These are phyloP conservation scores for Eucalyptus cloeziana DNA, from an alignment of 345 rosid species.

Conservation along the genomic window DNA sequence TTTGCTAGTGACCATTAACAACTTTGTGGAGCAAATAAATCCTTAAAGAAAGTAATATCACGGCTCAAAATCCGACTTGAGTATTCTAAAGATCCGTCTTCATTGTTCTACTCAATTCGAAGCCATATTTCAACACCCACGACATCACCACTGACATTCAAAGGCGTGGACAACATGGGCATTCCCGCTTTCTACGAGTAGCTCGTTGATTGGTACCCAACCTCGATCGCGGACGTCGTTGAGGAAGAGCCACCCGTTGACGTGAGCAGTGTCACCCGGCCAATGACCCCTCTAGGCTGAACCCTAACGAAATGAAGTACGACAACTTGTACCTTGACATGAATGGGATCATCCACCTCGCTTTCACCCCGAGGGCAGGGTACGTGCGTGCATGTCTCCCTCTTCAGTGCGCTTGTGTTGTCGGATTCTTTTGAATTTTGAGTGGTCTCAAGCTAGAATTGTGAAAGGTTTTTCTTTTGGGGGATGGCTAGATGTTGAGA, in stretches of 20 bases:
- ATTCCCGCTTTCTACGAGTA: conserved; percentile 95
- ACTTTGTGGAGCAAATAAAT: too few relatives aligned
- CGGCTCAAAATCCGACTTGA: too few relatives aligned
- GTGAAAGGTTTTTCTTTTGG: neutral
- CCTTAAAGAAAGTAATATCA: too few relatives aligned
- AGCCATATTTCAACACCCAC: too few relatives aligned
- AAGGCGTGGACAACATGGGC: conserved; percentile 31
- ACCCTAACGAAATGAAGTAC: conserved; percentile 85
- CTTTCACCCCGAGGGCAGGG: conserved; percentile 97
- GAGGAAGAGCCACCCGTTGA: conserved; percentile 56
- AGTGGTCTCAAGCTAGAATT: neutral
- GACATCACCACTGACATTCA: too few relatives aligned
- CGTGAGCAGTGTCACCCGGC: conserved; percentile 11
- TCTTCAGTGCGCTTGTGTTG: neutral
- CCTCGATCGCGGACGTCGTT: conserved; percentile 61
- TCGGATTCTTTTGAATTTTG: neutral
- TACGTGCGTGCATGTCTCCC: neutral
- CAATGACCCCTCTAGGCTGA: conserved; percentile 57
- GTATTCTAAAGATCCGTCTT: too few relatives aligned
- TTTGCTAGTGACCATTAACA: too few relatives aligned
- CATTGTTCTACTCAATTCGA: too few relatives aligned
- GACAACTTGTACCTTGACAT: conserved; percentile 90
- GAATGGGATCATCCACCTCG: conserved; percentile 97
- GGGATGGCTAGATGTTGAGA: neutral
- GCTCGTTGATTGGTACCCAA: conserved; percentile 95